Conservation (phyloP, 148 eudicot species). For the Limonium bicolor region DNA sequence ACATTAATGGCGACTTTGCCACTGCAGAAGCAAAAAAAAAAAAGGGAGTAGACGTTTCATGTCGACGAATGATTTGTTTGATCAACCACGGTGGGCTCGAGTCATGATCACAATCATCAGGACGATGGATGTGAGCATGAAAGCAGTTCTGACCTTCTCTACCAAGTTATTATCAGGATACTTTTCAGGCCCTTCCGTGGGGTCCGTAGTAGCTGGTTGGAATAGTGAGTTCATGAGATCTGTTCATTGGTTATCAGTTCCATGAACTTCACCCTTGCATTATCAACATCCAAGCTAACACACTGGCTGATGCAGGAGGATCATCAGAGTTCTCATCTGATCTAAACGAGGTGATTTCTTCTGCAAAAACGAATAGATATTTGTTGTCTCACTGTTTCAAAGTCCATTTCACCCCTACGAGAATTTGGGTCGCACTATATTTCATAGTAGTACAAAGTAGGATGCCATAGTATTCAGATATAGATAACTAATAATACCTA, state of each 20-base stretch:
- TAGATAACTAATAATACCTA: conserved; percentile 15
- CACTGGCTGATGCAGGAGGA: not conserved
- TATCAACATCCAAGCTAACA: conserved; percentile 25
- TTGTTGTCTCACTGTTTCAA: not conserved
- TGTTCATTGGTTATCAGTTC: conserved; percentile 18
- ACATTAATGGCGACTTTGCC: no score
- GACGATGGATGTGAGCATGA: conserved; percentile 29
- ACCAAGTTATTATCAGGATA: conserved; percentile 14
- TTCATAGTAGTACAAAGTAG: no score
- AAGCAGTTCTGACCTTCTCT: conserved; percentile 20
- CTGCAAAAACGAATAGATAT: conserved; percentile 22
- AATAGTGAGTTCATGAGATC: conserved; percentile 2
- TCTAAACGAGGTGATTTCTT: conserved; percentile 5
- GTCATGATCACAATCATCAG: conserved; percentile 35
- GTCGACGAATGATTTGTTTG: conserved; percentile 5
- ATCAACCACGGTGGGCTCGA: conserved; percentile 15
- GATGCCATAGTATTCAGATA: no score
- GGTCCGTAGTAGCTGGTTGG: not conserved
- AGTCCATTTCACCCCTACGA: not conserved
- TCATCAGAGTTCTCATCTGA: conserved; percentile 12
- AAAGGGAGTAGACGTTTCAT: not conserved
- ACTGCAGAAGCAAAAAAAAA: not conserved
- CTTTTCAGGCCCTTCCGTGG: conserved; percentile 9
- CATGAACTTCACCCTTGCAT: conserved; percentile 16
- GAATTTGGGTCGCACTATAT: no score